Conservation (phyloP, 2,329 filamentous ascomycete genomes). For the Fonsecaea pedrosoi region DNA sequence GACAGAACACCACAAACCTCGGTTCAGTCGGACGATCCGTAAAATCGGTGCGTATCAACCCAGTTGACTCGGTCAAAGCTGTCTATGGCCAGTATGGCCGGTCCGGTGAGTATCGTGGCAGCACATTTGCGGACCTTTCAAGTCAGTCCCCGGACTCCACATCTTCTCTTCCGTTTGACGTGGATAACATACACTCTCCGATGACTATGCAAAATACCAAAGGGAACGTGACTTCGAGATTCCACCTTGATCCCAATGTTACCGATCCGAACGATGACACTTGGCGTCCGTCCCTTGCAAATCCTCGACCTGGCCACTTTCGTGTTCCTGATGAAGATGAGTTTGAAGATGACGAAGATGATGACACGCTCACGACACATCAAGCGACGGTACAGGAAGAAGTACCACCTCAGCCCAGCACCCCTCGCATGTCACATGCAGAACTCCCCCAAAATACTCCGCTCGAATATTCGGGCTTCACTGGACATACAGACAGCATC, state of each 20-base stretch:
- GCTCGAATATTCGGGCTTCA: conserved; percentile 17
- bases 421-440: conserved; percentile 37
- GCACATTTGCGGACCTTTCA: conserved; percentile 31
- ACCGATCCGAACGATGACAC: conserved; percentile 30
- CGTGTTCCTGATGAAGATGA: conserved; percentile 76
- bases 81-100: conserved; percentile 34
- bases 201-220: conserved; percentile 28
- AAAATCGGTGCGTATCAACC: conserved; percentile 33
- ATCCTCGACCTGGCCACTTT: conserved; percentile 34
- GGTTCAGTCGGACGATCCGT: conserved; percentile 27
- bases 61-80: conserved; percentile 30
- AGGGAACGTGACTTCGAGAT: conserved; percentile 24
- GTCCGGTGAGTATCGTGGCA: conserved; percentile 35
- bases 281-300: conserved; percentile 33
- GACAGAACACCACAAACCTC: conserved; percentile 20
- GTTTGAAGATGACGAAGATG: conserved; percentile 67
- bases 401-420: conserved; percentile 86
- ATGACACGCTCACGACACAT: conserved; percentile 90
- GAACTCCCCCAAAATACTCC: conserved; percentile 29
- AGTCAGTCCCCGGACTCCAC: conserved; percentile 19
- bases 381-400: conserved; percentile 99
- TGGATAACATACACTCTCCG: conserved; percentile 28
- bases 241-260: conserved; percentile 27
- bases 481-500: conserved; percentile 27
- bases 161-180: conserved; percentile 17